phyloP scores from a whole-genome alignment of 139 green algal species.

The Desmodesmus armatus region DNA sequence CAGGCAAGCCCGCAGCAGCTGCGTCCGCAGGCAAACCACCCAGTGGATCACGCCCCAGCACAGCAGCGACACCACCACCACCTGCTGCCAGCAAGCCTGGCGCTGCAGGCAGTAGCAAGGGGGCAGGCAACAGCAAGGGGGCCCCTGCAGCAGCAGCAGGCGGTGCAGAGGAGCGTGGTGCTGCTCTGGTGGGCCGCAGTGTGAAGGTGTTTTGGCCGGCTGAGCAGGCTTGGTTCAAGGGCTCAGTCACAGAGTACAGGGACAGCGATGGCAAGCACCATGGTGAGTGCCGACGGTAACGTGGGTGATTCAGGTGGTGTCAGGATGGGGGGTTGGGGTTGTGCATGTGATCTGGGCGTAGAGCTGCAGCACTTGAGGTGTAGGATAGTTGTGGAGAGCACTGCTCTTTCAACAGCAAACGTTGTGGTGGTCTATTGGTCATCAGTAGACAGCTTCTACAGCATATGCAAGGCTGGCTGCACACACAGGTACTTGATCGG shows the following conservation, averaged over 20 bases:
- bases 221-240: slow-evolving; percentile 66
- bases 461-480: too few relatives aligned
- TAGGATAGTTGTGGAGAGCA: background rate
- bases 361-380: too few relatives aligned
- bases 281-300: too few relatives aligned
- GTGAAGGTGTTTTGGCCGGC: slow-evolving; percentile 71
- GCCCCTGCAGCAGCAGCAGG: background rate
- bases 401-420: background rate
- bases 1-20: too few relatives aligned
- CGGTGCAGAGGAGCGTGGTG: slow-evolving; percentile 8
- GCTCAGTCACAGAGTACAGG: slow-evolving; percentile 46
- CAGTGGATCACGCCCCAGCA: too few relatives aligned
- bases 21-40: too few relatives aligned
- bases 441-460: too few relatives aligned
- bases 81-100: background rate
- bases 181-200: slow-evolving; percentile 48
- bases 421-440: too few relatives aligned
- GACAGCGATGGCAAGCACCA: slow-evolving; percentile 55
- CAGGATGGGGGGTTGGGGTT: too few relatives aligned
- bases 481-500: background rate
- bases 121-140: background rate
- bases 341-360: too few relatives aligned
- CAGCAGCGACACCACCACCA: background rate
- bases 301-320: too few relatives aligned
- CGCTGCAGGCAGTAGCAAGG: background rate